phyloP scores from a whole-genome alignment of 768 basidiomycete species.

The Russula dissimulans region DNA sequence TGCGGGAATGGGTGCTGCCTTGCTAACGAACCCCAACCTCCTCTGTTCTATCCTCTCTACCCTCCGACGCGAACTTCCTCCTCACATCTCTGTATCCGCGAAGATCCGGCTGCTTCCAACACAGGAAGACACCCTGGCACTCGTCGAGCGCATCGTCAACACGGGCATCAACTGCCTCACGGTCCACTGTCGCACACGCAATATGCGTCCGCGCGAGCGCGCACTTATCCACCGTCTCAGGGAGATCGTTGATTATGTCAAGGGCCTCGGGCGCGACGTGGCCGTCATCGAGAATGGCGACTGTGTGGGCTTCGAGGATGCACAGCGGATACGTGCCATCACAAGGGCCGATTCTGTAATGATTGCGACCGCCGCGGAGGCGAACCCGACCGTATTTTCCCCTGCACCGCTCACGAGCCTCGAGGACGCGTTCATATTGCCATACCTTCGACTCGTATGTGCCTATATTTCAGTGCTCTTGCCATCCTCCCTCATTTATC shows the following conservation, averaged over 20 bases:
- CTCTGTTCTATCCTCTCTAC: conserved; percentile 82
- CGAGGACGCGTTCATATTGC: conserved; percentile 56
- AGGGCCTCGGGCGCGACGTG: conserved; percentile 61
- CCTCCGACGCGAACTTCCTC: conserved; percentile 60
- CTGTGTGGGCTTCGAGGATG: conserved; percentile 70
- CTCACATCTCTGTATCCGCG: conserved; percentile 80
- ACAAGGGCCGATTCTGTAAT: conserved; percentile 94
- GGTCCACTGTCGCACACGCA: conserved; percentile 89
- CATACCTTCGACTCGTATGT: conserved; percentile 65
- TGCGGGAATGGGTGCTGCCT: conserved; percentile 92
- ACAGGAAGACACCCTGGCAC: conserved; percentile 78
- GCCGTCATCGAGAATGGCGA: conserved; percentile 94
- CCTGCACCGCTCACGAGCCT: conserved; percentile 57
- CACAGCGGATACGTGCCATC: conserved; percentile 56
- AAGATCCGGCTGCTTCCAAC: conserved; percentile 86
- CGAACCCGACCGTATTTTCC: conserved; percentile 85
- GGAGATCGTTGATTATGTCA: conserved; percentile 83
- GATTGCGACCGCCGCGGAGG: conserved; percentile 93
- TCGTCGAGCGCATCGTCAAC: conserved; percentile 80
- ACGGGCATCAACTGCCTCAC: conserved; percentile 88
- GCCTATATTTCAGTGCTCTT: conserved; percentile 10
- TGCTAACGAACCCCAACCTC: conserved; percentile 85
- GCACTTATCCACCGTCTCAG: conserved; percentile 71
- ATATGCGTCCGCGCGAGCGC: conserved; percentile 75
- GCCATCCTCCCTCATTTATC: neutral